Base-by-base conservation (phyloP, 768 basidiomycete species). In the Obba rivulosa region DNA sequence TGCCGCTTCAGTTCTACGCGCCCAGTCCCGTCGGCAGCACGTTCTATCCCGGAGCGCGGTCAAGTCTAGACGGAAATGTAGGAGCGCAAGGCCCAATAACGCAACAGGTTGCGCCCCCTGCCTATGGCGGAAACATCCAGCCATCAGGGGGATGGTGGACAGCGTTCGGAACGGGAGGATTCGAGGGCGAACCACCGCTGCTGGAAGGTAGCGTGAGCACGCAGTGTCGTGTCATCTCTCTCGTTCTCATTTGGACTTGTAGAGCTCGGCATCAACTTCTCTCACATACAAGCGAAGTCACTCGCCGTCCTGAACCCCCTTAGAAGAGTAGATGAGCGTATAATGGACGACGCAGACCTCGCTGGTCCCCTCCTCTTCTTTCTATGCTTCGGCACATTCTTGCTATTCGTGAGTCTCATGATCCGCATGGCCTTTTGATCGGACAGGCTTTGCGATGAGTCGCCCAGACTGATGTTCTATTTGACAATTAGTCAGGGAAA, bases 261-360 rank as follows among this genome's bases (percentile, higher is more conserved):
- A 98, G 96, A 98, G 65, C 82, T 99, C 31, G 96, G 96, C 35
- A 94, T 99, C 65, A 98, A 99, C 70, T 96, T 98, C 57, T 81
- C 83, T 31, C 96, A 99, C 64, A 98, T 99, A 68, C 80, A 87
- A 31, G 83, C 80, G 48, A 99, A 98, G 72, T 90, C 93, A 20
- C 68, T 94, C 68, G 93, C 96, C 0, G 96, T 98, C 8, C 80
- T 99, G 43, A 98, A 99, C 61, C 96, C 96, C 3, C 71, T 98
- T 18, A 77, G 80, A 49, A 74, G 74, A 43, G 80, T 94, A 25
- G 86, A 96, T 52, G 89, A 87, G 53, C 85, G 79, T 49, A 98
- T 99, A 51, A 99, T 99, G 96, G 96, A 99, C 66, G 96, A 99
- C 59, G 94, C 95, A 18, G 96, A 99, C 69, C 77, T 99, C 24